A percentile compares a stretch with the other conserved stretches of the same genome.
phyloP scores from a whole-genome alignment of 2,329 filamentous ascomycete species.

The Verticillium isaacii region DNA sequence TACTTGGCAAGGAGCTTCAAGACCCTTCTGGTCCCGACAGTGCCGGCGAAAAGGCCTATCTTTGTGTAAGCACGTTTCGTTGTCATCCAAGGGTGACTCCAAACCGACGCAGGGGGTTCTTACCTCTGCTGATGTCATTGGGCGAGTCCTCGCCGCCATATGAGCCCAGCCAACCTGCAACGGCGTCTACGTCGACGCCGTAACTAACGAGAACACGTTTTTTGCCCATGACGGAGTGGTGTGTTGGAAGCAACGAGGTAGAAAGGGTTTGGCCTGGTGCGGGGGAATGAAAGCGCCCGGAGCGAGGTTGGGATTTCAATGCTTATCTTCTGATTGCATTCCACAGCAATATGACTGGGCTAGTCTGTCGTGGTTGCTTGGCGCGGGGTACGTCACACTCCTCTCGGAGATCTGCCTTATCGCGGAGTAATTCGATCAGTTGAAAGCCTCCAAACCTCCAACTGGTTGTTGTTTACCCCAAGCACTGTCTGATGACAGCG shows the following conservation, averaged over 20 bases:
- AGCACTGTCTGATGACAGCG: too few relatives aligned
- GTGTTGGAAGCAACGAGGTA: background rate
- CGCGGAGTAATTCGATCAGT: background rate
- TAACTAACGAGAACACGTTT: constrained; percentile 44
- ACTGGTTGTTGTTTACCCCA: background rate
- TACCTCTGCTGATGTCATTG: constrained; percentile 67
- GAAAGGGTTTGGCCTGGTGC: background rate
- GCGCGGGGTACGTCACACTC: background rate
- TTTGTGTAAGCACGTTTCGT: background rate
- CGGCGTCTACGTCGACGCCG: constrained; percentile 71
- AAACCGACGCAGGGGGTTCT: background rate
- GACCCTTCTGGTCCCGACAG: constrained; percentile 58
- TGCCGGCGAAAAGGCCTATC: constrained; percentile 62
- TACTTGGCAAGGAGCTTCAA: constrained; percentile 70
- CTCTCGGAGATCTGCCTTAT: background rate
- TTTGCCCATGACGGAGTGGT: constrained; percentile 24
- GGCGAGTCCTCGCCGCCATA: constrained; percentile 70
- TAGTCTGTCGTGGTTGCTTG: background rate
- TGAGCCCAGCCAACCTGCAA: constrained; percentile 70
- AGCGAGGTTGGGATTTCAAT: background rate
- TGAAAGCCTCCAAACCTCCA: background rate
- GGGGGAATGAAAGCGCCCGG: background rate
- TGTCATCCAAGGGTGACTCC: background rate
- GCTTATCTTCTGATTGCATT: background rate
- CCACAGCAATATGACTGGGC: background rate